phyloP scores from a whole-genome alignment of 495 filamentous ascomycete genomes.

The Aspergillus biplanus region DNA sequence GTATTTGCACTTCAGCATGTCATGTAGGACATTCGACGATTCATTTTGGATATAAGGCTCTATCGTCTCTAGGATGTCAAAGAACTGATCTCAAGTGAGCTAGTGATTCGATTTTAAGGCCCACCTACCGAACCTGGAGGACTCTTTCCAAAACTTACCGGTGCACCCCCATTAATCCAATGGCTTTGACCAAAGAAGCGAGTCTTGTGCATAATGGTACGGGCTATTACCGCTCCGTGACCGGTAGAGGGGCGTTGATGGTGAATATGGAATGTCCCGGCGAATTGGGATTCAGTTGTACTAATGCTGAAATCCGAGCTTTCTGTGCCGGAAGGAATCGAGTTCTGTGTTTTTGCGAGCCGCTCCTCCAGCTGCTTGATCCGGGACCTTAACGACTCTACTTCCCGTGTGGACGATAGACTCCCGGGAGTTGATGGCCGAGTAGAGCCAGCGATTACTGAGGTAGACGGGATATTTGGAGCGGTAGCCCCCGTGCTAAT shows the following conservation, averaged over 20 bases:
- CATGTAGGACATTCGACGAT: constrained; percentile 33
- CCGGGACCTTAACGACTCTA: constrained; percentile 40
- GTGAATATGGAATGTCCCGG: constrained; percentile 33
- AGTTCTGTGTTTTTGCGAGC: constrained; percentile 3
- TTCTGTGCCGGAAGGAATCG: constrained; percentile 15
- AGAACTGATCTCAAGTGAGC: constrained; percentile 30
- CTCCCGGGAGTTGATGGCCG: constrained; percentile 33
- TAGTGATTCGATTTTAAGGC: constrained; percentile 10
- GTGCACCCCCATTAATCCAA: constrained; percentile 48
- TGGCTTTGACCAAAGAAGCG: constrained; percentile 60
- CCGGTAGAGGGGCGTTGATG: constrained; percentile 25
- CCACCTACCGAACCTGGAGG: not conserved
- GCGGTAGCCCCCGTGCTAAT: not conserved
- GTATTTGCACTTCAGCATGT: constrained; percentile 49
- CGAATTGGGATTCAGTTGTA: constrained; percentile 25
- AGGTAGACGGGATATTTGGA: constrained; percentile 14
- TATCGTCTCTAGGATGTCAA: constrained; percentile 41
- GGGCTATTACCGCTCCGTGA: constrained; percentile 28
- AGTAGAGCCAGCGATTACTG: constrained; percentile 23
- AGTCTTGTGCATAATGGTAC: constrained; percentile 56
- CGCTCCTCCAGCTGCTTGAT: constrained; percentile 52
- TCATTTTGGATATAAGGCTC: constrained; percentile 44
- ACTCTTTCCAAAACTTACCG: constrained; percentile 36
- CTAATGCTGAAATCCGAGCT: constrained; percentile 29
- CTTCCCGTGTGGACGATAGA: constrained; percentile 33